A percentile compares a stretch with the other conserved stretches of the same genome.
Evolutionary conservation across 78 protist genomes (phyloP).

Genomic region (Anaeramoeba flamelloides): DNA sequence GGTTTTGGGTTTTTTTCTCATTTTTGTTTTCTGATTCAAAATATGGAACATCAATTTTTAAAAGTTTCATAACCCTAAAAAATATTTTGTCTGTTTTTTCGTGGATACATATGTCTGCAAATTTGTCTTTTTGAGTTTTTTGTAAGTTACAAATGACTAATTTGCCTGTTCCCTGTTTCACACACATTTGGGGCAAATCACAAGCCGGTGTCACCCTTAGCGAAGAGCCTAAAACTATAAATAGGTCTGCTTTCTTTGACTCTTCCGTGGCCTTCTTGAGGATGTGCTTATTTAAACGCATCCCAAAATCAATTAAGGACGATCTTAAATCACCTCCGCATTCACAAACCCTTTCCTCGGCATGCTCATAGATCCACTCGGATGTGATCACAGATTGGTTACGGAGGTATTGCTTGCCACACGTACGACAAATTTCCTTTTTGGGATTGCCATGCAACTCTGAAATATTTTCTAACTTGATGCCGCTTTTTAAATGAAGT

Average conservation of each 20-base stretch:
- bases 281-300: background rate
- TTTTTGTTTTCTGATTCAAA: no score
- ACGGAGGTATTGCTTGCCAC: background rate
- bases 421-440: slow-evolving; percentile 15
- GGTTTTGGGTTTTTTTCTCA: no score
- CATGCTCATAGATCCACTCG: background rate
- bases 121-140: background rate
- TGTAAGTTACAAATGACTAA: slow-evolving; percentile 4
- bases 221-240: background rate
- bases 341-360: slow-evolving; percentile 13
- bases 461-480: background rate
- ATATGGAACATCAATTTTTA: no score
- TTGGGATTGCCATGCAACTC: slow-evolving; percentile 35
- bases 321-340: background rate
- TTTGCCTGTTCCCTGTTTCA: background rate
- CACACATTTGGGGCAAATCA: background rate
- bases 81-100: background rate
- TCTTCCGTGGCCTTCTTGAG: background rate
- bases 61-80: no score
- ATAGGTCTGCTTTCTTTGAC: background rate
- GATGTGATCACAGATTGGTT: background rate
- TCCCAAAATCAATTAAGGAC: background rate
- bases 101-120: background rate
- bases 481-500: slow-evolving; percentile 17
- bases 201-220: background rate